Conservation (phyloP, 352 stramenopile species). For the Pythium periplocum region DNA sequence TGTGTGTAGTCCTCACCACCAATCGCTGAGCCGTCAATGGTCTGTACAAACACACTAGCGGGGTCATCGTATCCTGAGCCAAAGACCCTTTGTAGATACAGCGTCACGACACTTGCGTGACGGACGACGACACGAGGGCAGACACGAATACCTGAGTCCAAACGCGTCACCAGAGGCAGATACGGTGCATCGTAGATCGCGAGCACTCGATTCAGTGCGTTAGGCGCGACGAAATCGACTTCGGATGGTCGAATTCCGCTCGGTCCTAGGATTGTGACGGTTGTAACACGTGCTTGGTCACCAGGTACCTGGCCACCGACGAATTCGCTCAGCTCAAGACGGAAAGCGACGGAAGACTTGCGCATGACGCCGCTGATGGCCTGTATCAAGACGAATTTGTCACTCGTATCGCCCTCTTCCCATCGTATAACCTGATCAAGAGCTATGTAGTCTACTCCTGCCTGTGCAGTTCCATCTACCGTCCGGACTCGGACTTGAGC, state of each 20-base stretch:
- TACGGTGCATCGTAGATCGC: constrained; percentile 39
- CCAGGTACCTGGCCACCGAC: constrained; percentile 10
- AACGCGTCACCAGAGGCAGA: constrained; percentile 35
- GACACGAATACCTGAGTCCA: constrained; percentile 42
- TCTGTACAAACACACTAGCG: constrained; percentile 27
- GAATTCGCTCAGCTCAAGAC: constrained; percentile 29
- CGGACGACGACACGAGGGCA: constrained; percentile 39
- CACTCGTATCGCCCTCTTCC: constrained; percentile 42
- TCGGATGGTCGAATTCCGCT: constrained; percentile 34
- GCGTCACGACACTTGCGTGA: constrained; percentile 25
- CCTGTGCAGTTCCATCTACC: constrained; percentile 36
- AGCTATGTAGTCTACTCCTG: constrained; percentile 43
- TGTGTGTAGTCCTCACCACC: constrained; percentile 45
- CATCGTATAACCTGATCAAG: constrained; percentile 33
- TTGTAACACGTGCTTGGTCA: constrained; percentile 26
- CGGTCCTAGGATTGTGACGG: constrained; percentile 37
- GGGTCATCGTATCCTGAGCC: constrained; percentile 21
- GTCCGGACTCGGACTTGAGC: constrained; percentile 39
- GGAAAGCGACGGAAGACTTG: constrained; percentile 23
- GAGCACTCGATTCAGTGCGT: constrained; percentile 30
- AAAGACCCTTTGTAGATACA: constrained; percentile 53
- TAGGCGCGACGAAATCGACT: constrained; percentile 43
- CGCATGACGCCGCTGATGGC: constrained; percentile 30
- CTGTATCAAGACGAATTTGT: constrained; percentile 42
- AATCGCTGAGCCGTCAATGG: constrained; percentile 41